Base-by-base conservation (phyloP, 2,329 filamentous ascomycete species). In the Penicillium capsulatum region DNA sequence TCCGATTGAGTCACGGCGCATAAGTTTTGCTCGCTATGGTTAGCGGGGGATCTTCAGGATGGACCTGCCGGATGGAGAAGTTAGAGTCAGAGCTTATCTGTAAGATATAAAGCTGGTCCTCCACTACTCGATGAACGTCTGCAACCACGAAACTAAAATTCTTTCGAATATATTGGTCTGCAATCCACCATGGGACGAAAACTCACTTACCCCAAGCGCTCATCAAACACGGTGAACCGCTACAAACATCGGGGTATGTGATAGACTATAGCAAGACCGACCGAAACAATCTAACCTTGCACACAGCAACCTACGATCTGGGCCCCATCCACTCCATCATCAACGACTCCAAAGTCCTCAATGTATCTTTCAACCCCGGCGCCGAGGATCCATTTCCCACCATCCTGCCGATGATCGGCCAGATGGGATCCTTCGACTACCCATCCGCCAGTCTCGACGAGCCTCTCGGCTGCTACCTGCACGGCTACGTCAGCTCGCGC, bases 331-430 rank as follows among this genome's bases (percentile, higher is more conserved):
- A 94, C 62, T 61, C 66, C 42, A 84, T 94, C 56, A 71, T 94
- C 65, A 89, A 91, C 65, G 72, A 73, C 14, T 77, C 77, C n/a
- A 80, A 79, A 26, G 76, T 94, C 34, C 73, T 92, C 11, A 83
- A 94, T 66, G 81, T 94, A 54, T 88, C 86, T 48, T 94, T 94
- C 73, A 78, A 75, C 35, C 71, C 76, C 2, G 70, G 71, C 3
- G 66, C 74, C 0, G 66, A 72, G 31, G 77, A 80, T 37, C 81
- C 84, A 1, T 92, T 90, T 58, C 86, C 87, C 3, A 77, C 80
- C 36, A 81, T 83, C 38, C 74, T 94, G 2, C 88, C 88, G 45
- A 91, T 94, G 86, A 86, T 94, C 55, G 86, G 86, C 36, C 81
- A 86, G 54, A 84, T 92, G 75, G 85, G 80, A 9, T 85, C 81